Evolutionary conservation across 192 early-diverging fungal genomes (phyloP).

Genomic region (Pilaira anomala): DNA sequence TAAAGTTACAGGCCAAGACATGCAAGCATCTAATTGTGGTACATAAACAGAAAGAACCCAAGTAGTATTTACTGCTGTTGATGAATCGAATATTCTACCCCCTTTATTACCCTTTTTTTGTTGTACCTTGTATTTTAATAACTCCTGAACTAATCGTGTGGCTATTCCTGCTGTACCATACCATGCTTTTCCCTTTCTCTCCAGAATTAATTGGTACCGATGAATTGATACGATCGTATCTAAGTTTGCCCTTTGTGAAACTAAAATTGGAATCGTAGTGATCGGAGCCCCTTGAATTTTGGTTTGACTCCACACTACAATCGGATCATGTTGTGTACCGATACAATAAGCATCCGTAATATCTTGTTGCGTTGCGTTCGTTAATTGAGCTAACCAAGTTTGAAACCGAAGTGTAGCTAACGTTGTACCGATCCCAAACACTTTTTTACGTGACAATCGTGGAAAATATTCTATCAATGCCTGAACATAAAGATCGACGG

Average conservation of each 20-base stretch:
- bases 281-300: neutral
- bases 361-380: neutral
- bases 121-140: neutral
- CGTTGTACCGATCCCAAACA: slow-evolving; percentile 10
- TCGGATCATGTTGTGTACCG: neutral
- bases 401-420: neutral
- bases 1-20: slow-evolving; percentile 10
- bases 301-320: slow-evolving; percentile 5
- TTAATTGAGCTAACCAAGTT: neutral
- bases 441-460: neutral
- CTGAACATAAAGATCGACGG: neutral
- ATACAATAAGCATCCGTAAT: slow-evolving; percentile 6
- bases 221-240: neutral
- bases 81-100: no score
- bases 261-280: neutral
- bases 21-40: neutral
- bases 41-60: slow-evolving; percentile 11
- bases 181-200: slow-evolving; percentile 10
- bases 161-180: slow-evolving; percentile 1
- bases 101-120: neutral
- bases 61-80: no score
- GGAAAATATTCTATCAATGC: neutral
- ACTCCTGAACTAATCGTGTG: neutral
- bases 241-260: neutral
- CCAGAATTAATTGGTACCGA: neutral